Percentiles rank a stretch among this genome's conserved stretches.
phyloP scores from a whole-genome alignment of 2,329 filamentous ascomycete genomes.

The Dryadomyces quercivorus region DNA sequence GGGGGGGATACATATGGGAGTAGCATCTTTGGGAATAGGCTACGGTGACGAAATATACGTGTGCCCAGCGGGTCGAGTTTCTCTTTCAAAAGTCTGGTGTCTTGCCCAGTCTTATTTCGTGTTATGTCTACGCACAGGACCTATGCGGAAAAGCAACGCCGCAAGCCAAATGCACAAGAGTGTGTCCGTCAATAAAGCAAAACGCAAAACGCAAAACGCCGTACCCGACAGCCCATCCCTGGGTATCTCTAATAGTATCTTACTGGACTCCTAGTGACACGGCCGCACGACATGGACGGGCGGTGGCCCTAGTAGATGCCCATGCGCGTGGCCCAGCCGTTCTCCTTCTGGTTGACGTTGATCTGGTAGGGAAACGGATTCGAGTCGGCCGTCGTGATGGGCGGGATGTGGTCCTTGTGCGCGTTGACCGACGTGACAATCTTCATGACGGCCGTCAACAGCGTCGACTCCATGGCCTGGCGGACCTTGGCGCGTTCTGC shows the following conservation, averaged over 20 bases:
- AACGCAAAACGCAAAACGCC: not conserved
- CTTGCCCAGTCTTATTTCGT: not conserved
- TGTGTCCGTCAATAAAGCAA: not conserved
- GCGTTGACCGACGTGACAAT: slow-evolving; percentile 77
- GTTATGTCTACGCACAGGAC: not conserved
- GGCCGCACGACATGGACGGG: not conserved
- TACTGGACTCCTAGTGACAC: too few species aligned
- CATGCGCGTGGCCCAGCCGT: slow-evolving; percentile 63
- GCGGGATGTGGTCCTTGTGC: slow-evolving; percentile 92
- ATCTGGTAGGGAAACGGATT: slow-evolving; percentile 97
- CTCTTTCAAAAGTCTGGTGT: not conserved
- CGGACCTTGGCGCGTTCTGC: slow-evolving; percentile 79
- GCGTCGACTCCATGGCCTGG: slow-evolving; percentile 78
- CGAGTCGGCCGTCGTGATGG: slow-evolving; percentile 80
- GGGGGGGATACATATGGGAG: not conserved
- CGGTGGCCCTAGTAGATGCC: slow-evolving; percentile 48
- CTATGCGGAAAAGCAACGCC: not conserved
- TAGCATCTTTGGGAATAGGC: slow-evolving; percentile 3
- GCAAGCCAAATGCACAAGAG: not conserved
- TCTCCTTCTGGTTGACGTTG: slow-evolving; percentile 70
- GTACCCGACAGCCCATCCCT: not conserved
- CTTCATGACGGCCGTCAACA: slow-evolving; percentile 79
- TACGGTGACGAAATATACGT: slow-evolving; percentile 3
- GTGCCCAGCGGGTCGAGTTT: not conserved
- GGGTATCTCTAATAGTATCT: not conserved